Evolutionary conservation across 306 rosid genomes (phyloP).

Genomic region (Glycyrrhiza uralensis): DNA sequence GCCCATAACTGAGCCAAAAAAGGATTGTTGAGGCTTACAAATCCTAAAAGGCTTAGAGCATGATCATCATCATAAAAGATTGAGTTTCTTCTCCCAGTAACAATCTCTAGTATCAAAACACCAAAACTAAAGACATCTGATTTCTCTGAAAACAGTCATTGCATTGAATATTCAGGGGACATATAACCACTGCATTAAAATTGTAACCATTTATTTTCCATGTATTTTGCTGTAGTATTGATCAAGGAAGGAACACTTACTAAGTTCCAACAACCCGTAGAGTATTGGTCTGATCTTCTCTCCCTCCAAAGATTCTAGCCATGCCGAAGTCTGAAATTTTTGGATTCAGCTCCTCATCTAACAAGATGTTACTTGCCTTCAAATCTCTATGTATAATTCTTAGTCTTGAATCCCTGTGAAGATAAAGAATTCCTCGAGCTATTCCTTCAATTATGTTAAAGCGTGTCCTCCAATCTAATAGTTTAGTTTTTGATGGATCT

Average conservation of each 20-base stretch:
- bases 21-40: background rate
- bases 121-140: constrained; percentile 40
- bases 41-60: constrained; percentile 19
- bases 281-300: constrained; percentile 12
- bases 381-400: constrained; percentile 30
- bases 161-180: constrained; percentile 33
- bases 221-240: too few species aligned
- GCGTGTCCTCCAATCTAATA: constrained; percentile 23
- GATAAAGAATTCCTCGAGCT: constrained; percentile 29
- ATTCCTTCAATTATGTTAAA: constrained; percentile 19
- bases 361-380: constrained; percentile 26
- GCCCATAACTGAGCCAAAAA: background rate
- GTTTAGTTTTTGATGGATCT: background rate
- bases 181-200: constrained; percentile 29
- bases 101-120: constrained; percentile 31
- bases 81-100: constrained; percentile 28
- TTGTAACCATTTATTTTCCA: background rate
- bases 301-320: constrained; percentile 35
- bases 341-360: constrained; percentile 22
- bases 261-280: background rate
- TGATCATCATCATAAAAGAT: constrained; percentile 5
- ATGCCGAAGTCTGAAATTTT: constrained; percentile 36
- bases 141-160: constrained; percentile 24
- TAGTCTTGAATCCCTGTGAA: constrained; percentile 32
- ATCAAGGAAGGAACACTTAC: background rate